phyloP scores from a whole-genome alignment of 2,329 filamentous ascomycete genomes.

The Colletotrichum endophyticum region DNA sequence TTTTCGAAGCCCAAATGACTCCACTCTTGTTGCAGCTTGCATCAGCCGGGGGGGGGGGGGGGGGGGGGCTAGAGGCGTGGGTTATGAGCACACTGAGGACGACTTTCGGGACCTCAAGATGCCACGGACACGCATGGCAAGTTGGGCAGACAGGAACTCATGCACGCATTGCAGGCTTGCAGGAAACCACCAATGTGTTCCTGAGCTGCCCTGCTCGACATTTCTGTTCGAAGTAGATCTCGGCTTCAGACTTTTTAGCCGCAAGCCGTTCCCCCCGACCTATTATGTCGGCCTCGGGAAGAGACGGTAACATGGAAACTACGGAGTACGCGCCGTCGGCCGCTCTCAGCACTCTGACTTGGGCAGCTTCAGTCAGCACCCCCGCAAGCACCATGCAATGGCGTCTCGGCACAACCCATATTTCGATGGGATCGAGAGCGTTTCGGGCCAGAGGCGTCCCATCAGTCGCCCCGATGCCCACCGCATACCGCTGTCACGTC shows the following conservation, averaged over 20 bases:
- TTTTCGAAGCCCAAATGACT: background rate
- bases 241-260: background rate
- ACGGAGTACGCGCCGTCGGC: background rate
- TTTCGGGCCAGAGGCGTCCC: background rate
- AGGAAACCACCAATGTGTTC: background rate
- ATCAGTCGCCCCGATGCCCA: background rate
- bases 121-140: background rate
- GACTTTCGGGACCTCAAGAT: background rate
- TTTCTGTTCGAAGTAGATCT: background rate
- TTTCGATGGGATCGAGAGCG: background rate
- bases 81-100: background rate
- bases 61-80: background rate
- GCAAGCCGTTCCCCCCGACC: background rate
- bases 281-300: background rate
- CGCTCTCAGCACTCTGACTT: background rate
- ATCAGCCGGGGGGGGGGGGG: background rate
- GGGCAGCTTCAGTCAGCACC: background rate
- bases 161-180: background rate
- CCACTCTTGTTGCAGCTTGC: conserved; percentile 6
- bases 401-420: background rate
- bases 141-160: background rate
- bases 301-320: background rate
- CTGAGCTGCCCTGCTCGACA: background rate
- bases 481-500: background rate
- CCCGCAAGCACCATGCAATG: background rate